These are phyloP conservation scores for Sphaerulina populicola DNA, from an alignment of 2,329 filamentous ascomycete genomes.

Conservation along the genomic window DNA sequence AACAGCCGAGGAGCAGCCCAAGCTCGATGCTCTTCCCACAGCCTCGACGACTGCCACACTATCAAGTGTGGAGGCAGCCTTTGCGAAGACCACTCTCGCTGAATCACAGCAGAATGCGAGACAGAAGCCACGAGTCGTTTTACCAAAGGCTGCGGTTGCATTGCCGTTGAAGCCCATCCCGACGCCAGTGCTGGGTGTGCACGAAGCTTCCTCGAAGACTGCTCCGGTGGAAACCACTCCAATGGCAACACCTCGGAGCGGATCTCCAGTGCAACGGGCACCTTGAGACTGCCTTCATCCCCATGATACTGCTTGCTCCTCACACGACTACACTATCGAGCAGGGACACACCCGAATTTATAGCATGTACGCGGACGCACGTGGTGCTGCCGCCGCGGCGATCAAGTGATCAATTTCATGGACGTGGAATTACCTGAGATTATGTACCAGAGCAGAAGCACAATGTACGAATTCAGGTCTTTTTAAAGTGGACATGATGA, in stretches of 20 bases:
- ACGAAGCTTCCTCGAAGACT: conserved; percentile 12
- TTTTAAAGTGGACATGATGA: background rate
- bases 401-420: too few relatives aligned
- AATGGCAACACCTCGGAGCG: conserved; percentile 2
- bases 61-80: background rate
- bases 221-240: conserved; percentile 10
- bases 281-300: background rate
- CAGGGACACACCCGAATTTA: background rate
- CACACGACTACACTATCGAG: background rate
- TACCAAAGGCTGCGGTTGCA: conserved; percentile 5
- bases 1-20: background rate
- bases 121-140: conserved; percentile 4
- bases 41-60: background rate
- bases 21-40: background rate
- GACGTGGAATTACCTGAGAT: background rate
- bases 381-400: too few relatives aligned
- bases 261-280: background rate
- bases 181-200: conserved; percentile 19
- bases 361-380: background rate
- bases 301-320: too few relatives aligned
- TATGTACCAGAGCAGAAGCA: background rate
- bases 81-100: background rate
- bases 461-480: background rate
- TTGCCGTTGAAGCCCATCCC: conserved; percentile 11
- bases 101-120: background rate